Evolutionary conservation across 345 rosid species (phyloP).

Genomic region (Erysimum cheiranthoides): DNA sequence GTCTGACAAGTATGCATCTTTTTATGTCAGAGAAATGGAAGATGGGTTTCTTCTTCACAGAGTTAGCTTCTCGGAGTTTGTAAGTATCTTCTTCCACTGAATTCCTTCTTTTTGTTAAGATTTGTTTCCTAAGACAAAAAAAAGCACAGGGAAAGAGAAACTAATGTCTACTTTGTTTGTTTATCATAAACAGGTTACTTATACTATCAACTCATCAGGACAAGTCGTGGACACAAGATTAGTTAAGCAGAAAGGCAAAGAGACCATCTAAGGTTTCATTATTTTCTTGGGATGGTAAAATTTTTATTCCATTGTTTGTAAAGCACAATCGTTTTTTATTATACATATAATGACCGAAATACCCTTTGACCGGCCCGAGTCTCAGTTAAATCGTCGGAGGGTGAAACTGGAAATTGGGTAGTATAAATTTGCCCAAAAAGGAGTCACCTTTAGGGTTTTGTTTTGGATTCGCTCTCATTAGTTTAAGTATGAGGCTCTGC

Average conservation of each 20-base stretch:
- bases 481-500: conserved; percentile 58
- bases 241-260: conserved; percentile 57
- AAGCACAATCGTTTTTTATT: conserved; percentile 6
- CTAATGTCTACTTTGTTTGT: conserved; percentile 17
- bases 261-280: conserved; percentile 46
- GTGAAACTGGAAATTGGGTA: conserved; percentile 35
- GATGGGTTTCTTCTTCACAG: conserved; percentile 83
- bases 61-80: conserved; percentile 66
- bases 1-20: conserved; percentile 11
- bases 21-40: conserved; percentile 52
- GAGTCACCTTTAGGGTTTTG: conserved; percentile 34
- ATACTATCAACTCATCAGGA: conserved; percentile 57
- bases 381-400: conserved; percentile 19
- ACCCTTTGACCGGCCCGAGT: neutral
- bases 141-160: conserved; percentile 12
- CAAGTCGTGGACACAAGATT: conserved; percentile 51
- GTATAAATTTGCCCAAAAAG: conserved; percentile 18
- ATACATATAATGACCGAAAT: neutral
- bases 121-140: neutral
- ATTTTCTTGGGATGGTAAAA: neutral
- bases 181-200: conserved; percentile 56
- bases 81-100: conserved; percentile 42
- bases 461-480: conserved; percentile 22
- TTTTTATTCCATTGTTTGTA: conserved; percentile 25
- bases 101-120: neutral